Evolutionary conservation across 176 grass and related monocot genomes (phyloP), one percentile per base, ranked within the genome.

Genomic region (Rhynchospora breviuscula): DNA sequence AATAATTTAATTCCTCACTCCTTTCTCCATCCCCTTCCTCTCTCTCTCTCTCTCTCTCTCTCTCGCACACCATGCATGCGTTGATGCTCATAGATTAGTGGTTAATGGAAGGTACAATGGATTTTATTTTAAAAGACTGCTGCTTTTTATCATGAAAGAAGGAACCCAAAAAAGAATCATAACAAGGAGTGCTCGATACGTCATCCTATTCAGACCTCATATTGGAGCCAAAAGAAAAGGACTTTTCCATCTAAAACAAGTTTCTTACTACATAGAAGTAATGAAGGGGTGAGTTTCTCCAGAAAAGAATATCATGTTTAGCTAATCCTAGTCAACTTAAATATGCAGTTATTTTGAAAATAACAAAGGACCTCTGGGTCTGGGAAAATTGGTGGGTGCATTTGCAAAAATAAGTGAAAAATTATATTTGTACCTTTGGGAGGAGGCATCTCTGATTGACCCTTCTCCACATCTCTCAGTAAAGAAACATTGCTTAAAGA

Each of bases 401-500:
- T 78, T 26, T 25, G 51, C 4, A 49, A 48, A 66, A 80, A 85
- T 77, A 35, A 79, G 7, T 10, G 33, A 87, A 61, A 57, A 13
- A 63, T 70, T 56, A 83, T 71, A 72, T 31, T 46, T 86, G 71
- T 90, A 95, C 96, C 93, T 88, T 83, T 86, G 69, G 97, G 87
- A n/a, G 96, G 91, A 89, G 75, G 49, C 84, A 85, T 66, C 86
- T 92, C 80, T 60, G 52, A 43, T 95, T 89, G 87, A 84, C 56
- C 82, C 86, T 90, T 93, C 18, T 86, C 60, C 40, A 70, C 78
- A 66, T 73, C 90, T 80, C 49, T 82, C 45, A 40, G 46, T 6
- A 58, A 88, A 46, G 62, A 13, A 47, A 72, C 64, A 66, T 44
- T 60, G 72, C 85, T 87, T 73, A 88, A 70, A 81, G 93, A 89